Percentiles rank a stretch among this genome's conserved stretches.
phyloP scores from a whole-genome alignment of 768 basidiomycete species.

The Serpula lacrymans region DNA sequence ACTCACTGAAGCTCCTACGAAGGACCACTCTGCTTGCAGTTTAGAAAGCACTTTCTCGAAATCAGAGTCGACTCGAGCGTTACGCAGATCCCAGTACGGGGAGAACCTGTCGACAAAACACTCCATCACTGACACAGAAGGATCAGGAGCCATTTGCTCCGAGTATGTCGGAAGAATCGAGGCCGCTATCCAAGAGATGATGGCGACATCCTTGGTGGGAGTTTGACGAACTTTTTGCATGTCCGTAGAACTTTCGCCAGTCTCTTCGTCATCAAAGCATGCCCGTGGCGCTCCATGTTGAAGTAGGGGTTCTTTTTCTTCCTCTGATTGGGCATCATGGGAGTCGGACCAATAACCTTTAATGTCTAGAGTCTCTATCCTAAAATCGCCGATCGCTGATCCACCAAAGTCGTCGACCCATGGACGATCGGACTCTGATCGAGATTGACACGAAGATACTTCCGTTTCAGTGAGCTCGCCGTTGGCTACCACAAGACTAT shows the following conservation, averaged over 20 bases:
- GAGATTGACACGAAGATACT: constrained; percentile 5
- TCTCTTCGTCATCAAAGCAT: not conserved
- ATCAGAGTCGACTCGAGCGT: constrained; percentile 43
- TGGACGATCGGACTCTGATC: constrained; percentile 7
- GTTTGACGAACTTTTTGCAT: too few relatives aligned
- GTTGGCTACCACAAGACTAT: too few relatives aligned
- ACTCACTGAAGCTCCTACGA: constrained; percentile 58
- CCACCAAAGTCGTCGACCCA: too few relatives aligned
- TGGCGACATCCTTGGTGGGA: constrained; percentile 4
- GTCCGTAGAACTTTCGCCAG: not conserved
- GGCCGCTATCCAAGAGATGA: constrained; percentile 30
- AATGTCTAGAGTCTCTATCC: too few relatives aligned
- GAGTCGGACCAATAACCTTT: constrained; percentile 22
- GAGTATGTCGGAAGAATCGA: constrained; percentile 42
- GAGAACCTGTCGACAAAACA: constrained; percentile 48
- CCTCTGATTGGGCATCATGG: constrained; percentile 12
- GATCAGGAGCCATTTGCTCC: constrained; percentile 32
- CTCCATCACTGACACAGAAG: constrained; percentile 29
- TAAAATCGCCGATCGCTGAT: too few relatives aligned
- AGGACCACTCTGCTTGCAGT: constrained; percentile 62
- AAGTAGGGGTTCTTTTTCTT: constrained; percentile 14
- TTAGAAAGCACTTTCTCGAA: constrained; percentile 48
- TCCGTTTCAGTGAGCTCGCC: not conserved
- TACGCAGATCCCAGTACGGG: constrained; percentile 52
- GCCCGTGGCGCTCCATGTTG: constrained; percentile 13